Evolutionary conservation across 129 eudicot species (phyloP).

Genomic region (Chrysanthemum lavandulifolium): DNA sequence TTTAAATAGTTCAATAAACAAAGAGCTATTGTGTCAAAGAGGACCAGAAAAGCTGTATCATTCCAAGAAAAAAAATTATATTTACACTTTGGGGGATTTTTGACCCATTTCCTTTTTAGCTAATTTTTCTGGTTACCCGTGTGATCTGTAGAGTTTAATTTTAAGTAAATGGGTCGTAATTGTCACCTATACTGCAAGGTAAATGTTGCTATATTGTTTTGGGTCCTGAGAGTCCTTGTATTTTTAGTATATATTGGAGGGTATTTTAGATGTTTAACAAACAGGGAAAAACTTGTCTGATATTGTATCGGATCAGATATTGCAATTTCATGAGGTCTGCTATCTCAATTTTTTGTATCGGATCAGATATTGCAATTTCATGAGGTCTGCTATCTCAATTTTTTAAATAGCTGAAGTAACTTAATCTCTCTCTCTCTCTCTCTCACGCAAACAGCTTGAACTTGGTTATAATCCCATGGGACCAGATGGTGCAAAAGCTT

Average conservation of each 20-base stretch:
- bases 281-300: slow-evolving; percentile 4
- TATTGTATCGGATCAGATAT: neutral
- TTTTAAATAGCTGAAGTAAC: neutral
- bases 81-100: no score
- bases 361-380: no score
- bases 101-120: no score
- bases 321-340: neutral
- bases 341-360: neutral
- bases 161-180: no score
- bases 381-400: neutral
- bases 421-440: slow-evolving; percentile 1
- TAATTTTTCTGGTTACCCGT: no score
- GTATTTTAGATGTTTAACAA: slow-evolving; percentile 11
- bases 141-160: no score
- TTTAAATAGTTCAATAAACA: no score
- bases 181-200: neutral
- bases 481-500: slow-evolving; percentile 89
- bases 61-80: no score
- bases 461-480: slow-evolving; percentile 97
- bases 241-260: neutral
- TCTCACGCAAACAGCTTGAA: slow-evolving; percentile 65
- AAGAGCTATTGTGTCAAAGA: no score
- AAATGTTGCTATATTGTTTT: neutral
- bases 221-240: neutral
- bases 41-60: no score